These are phyloP conservation scores for Seiridium cupressi DNA, from an alignment of 2,329 filamentous ascomycete species.

Conservation along the genomic window DNA sequence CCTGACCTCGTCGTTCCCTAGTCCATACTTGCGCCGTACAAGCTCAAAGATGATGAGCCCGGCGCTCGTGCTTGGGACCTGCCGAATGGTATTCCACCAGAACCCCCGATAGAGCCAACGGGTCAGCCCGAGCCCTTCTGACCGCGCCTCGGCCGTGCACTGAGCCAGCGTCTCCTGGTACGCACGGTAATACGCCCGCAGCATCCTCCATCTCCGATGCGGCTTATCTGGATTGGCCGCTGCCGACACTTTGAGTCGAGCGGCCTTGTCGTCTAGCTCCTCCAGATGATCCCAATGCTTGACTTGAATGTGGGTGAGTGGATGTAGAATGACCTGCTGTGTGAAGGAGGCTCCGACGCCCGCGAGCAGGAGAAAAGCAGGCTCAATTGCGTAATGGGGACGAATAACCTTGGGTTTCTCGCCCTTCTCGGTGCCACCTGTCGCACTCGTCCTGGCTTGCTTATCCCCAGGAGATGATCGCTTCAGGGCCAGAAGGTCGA, in stretches of 20 bases:
- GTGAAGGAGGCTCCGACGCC: constrained; percentile 67
- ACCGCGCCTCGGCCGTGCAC: constrained; percentile 55
- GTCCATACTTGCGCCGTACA: constrained; percentile 69
- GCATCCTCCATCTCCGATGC: constrained; percentile 46
- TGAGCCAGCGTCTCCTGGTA: constrained; percentile 67
- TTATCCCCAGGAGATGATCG: constrained; percentile 30
- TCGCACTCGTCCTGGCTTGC: constrained; percentile 14
- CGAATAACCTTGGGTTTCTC: constrained; percentile 52
- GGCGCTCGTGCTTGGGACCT: constrained; percentile 75
- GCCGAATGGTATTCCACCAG: constrained; percentile 68
- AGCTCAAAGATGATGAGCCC: constrained; percentile 79
- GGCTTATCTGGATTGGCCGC: constrained; percentile 29
- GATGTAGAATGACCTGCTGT: constrained; percentile 70
- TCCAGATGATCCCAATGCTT: constrained; percentile 73
- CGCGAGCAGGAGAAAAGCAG: constrained; percentile 67
- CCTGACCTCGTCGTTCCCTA: constrained; percentile 58
- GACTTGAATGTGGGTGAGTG: constrained; percentile 67
- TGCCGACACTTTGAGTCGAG: constrained; percentile 38
- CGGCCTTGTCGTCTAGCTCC: constrained; percentile 63
- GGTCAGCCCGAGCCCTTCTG: constrained; percentile 53
- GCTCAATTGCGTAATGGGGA: constrained; percentile 75
- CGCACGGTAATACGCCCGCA: constrained; percentile 66
- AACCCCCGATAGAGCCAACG: constrained; percentile 71
- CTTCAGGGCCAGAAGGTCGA: constrained; percentile 48
- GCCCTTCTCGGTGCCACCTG: constrained; percentile 14